A percentile compares a stretch with the other conserved stretches of the same genome.
Conservation (phyloP, 148 eudicot genomes). For the Rhododendron kiyosumense region DNA sequence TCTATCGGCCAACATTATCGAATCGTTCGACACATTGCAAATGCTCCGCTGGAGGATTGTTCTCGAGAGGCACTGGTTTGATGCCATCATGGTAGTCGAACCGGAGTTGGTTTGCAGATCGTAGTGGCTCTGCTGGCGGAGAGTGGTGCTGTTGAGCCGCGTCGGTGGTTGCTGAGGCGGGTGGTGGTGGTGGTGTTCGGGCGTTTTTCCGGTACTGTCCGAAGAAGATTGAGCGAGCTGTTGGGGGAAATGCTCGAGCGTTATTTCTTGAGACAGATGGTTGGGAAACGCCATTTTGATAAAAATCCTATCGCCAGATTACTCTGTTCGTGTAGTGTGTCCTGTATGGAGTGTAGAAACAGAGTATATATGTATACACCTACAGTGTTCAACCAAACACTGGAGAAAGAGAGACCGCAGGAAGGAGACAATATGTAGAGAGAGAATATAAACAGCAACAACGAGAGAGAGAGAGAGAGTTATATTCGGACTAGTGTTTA, state of each 20-base stretch:
- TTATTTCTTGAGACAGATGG: conserved; percentile 33
- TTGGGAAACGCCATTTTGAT: conserved; percentile 31
- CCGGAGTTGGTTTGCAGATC: too few species aligned
- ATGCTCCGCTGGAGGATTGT: conserved; percentile 2
- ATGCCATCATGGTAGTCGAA: too few species aligned
- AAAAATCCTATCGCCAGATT: background rate
- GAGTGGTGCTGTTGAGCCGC: conserved; percentile 27
- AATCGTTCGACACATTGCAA: conserved; percentile 15
- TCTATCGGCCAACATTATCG: conserved; percentile 16
- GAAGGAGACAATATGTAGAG: too few species aligned
- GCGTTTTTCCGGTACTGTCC: background rate
- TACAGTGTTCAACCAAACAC: too few species aligned
- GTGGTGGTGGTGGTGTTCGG: conserved; percentile 11
- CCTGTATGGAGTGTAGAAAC: too few species aligned
- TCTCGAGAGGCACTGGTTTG: conserved; percentile 29
- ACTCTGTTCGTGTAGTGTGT: too few species aligned
- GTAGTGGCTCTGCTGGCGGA: conserved; percentile 1
- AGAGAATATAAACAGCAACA: too few species aligned
- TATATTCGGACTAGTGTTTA: too few species aligned
- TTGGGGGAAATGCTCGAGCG: conserved; percentile 26
- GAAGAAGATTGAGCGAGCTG: conserved; percentile 13
- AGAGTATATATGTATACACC: too few species aligned
- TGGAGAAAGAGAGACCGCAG: too few species aligned
- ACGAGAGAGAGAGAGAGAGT: too few species aligned
- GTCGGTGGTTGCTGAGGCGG: background rate